Percentiles rank a stretch among this genome's conserved stretches.
phyloP scores from a whole-genome alignment of 1,284 basidiomycete species.

The Anthracocystis walkeri region DNA sequence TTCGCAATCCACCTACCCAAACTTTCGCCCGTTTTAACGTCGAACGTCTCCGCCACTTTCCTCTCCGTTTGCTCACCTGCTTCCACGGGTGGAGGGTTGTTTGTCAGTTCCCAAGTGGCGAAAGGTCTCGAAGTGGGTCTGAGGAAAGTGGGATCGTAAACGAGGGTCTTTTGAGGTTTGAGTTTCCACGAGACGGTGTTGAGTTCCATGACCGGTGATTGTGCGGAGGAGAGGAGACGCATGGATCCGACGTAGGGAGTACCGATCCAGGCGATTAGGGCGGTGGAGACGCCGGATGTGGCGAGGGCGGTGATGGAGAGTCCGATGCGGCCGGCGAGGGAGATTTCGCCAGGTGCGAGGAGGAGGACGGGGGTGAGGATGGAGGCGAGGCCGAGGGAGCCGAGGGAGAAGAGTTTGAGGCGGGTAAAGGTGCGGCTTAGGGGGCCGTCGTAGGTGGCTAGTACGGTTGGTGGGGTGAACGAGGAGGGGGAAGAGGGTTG shows the following conservation, averaged over 20 bases:
- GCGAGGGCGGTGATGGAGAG: slow-evolving; percentile 79
- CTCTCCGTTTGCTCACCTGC: not conserved
- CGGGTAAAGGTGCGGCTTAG: slow-evolving; percentile 79
- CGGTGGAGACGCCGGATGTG: slow-evolving; percentile 79
- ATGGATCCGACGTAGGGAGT: slow-evolving; percentile 74
- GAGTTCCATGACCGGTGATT: slow-evolving; percentile 65
- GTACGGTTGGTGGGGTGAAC: not conserved
- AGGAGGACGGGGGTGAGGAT: slow-evolving; percentile 83
- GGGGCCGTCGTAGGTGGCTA: slow-evolving; percentile 74
- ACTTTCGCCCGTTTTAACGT: slow-evolving; percentile 74
- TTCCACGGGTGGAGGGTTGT: slow-evolving; percentile 28
- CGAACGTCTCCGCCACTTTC: slow-evolving; percentile 61
- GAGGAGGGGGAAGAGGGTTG: slow-evolving; percentile 1
- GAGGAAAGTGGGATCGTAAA: slow-evolving; percentile 81
- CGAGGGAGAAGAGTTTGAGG: slow-evolving; percentile 84
- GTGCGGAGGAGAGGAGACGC: slow-evolving; percentile 36
- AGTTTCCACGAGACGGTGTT: slow-evolving; percentile 78
- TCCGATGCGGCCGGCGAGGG: slow-evolving; percentile 77
- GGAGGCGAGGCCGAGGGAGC: slow-evolving; percentile 79
- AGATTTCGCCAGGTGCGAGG: slow-evolving; percentile 80
- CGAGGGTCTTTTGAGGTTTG: slow-evolving; percentile 75
- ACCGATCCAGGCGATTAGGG: slow-evolving; percentile 79
- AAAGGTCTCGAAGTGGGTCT: slow-evolving; percentile 79
- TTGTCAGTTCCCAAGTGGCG: slow-evolving; percentile 75
- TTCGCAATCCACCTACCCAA: slow-evolving; percentile 82